Conservation (phyloP, 192 early-diverging fungal genomes). For the Fimicolochytrium jonesii region DNA sequence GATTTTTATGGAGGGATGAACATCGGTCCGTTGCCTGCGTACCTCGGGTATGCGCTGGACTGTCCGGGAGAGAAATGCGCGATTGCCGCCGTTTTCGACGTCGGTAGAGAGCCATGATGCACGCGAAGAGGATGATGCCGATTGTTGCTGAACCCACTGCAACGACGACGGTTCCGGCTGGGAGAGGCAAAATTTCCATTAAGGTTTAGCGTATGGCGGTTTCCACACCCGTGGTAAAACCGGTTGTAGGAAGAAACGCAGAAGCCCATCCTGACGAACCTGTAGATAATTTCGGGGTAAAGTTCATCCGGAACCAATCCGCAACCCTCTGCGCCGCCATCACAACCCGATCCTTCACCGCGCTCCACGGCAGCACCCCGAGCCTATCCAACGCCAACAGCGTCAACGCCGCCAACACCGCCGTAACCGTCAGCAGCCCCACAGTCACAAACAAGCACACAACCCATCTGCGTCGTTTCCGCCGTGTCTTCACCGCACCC, state of each 20-base stretch:
- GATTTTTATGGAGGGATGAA: not conserved
- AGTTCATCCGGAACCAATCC: slow-evolving; percentile 5
- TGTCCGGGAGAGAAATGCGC: too few species aligned
- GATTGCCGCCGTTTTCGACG: not conserved
- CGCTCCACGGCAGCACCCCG: slow-evolving; percentile 1
- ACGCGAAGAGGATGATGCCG: not conserved
- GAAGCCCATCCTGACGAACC: too few species aligned
- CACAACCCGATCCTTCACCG: slow-evolving; percentile 9
- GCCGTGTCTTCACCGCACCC: too few species aligned
- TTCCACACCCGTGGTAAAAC: not conserved
- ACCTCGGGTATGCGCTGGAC: too few species aligned
- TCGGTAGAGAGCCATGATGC: not conserved
- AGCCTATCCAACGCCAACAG: slow-evolving; percentile 12
- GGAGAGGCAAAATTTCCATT: too few species aligned
- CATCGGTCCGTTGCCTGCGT: too few species aligned
- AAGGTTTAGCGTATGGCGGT: too few species aligned
- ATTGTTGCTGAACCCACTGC: slow-evolving; percentile 9
- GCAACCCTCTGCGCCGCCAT: slow-evolving; percentile 10
- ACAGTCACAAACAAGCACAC: slow-evolving; percentile 2
- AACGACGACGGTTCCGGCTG: slow-evolving; percentile 12
- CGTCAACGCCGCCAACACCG: not conserved
- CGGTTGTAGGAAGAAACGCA: too few species aligned
- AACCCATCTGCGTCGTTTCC: not conserved
- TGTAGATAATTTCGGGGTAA: slow-evolving; percentile 7
- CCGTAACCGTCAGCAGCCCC: not conserved